A percentile compares a stretch with the other conserved stretches of the same genome.
These are phyloP conservation scores for Pythium coloratum DNA, from an alignment of 352 stramenopile species.

Conservation along the genomic window DNA sequence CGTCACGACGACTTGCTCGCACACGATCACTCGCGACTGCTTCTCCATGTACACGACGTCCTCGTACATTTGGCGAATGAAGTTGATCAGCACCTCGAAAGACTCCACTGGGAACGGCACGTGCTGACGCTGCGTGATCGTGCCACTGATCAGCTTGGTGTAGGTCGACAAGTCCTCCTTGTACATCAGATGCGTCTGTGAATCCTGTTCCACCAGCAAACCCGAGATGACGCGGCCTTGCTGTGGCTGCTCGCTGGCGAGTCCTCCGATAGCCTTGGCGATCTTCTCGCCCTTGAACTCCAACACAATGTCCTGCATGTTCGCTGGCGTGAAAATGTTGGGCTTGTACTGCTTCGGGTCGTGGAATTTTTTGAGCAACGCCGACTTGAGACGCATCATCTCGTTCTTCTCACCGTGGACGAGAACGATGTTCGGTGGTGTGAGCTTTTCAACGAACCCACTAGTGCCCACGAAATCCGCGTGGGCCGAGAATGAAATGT, in stretches of 20 bases:
- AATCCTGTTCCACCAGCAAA: conserved; percentile 85
- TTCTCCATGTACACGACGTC: conserved; percentile 59
- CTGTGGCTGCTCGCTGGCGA: conserved; percentile 73
- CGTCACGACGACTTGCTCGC: conserved; percentile 71
- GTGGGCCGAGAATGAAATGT: conserved; percentile 98
- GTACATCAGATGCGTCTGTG: conserved; percentile 82
- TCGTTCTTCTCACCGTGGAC: conserved; percentile 98
- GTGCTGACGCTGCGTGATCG: conserved; percentile 84
- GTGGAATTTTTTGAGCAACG: conserved; percentile 90
- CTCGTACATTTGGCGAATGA: conserved; percentile 86
- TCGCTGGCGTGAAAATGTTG: conserved; percentile 81
- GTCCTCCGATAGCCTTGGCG: conserved; percentile 79
- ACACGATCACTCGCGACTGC: conserved; percentile 66
- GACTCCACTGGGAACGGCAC: conserved; percentile 79
- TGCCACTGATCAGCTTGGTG: conserved; percentile 79
- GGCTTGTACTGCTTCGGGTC: conserved; percentile 82
- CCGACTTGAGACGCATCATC: conserved; percentile 96
- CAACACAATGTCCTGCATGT: conserved; percentile 87
- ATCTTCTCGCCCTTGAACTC: conserved; percentile 90
- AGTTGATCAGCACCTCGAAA: conserved; percentile 76
- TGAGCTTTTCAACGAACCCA: conserved; percentile 94
- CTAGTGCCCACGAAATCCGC: conserved; percentile 97
- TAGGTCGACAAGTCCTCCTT: conserved; percentile 86
- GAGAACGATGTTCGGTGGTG: conserved; percentile 93
- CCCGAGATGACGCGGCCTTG: conserved; percentile 78